Evolutionary conservation across 129 eudicot species (phyloP).

Genomic region (Daucus carota): DNA sequence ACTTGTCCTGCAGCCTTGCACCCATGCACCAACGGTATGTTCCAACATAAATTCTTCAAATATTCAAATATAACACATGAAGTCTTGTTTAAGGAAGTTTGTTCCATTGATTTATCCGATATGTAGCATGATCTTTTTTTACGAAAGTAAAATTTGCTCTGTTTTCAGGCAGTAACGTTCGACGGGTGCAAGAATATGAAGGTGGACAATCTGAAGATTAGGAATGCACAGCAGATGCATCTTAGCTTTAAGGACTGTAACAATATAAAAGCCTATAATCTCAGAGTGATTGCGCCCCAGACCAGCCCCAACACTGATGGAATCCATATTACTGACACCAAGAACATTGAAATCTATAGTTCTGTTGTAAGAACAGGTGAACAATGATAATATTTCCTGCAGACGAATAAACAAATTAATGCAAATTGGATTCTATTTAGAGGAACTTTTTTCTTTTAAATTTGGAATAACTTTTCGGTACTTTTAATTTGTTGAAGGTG

Average conservation of each 20-base stretch:
- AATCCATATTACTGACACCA: slow-evolving; percentile 54
- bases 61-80: too few species aligned
- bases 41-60: background rate
- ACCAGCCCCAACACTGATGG: slow-evolving; percentile 95
- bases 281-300: slow-evolving; percentile 46
- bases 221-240: slow-evolving; percentile 86
- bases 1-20: slow-evolving; percentile 60
- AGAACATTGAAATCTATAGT: slow-evolving; percentile 34
- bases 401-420: background rate
- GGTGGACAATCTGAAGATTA: slow-evolving; percentile 34
- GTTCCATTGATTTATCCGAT: too few species aligned
- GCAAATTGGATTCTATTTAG: background rate
- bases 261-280: slow-evolving; percentile 46
- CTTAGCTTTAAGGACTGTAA: slow-evolving; percentile 37
- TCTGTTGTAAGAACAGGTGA: slow-evolving; percentile 52
- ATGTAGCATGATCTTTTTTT: background rate
- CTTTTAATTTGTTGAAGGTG: slow-evolving; percentile 35
- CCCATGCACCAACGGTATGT: slow-evolving; percentile 81
- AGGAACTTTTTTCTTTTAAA: background rate
- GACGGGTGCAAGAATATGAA: slow-evolving; percentile 46
- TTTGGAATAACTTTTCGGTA: background rate
- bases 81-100: too few species aligned
- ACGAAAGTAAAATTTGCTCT: background rate
- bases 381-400: too few species aligned
- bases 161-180: slow-evolving; percentile 65